phyloP scores from a whole-genome alignment of 2,329 filamentous ascomycete genomes.

The Ceratocystis destructans region DNA sequence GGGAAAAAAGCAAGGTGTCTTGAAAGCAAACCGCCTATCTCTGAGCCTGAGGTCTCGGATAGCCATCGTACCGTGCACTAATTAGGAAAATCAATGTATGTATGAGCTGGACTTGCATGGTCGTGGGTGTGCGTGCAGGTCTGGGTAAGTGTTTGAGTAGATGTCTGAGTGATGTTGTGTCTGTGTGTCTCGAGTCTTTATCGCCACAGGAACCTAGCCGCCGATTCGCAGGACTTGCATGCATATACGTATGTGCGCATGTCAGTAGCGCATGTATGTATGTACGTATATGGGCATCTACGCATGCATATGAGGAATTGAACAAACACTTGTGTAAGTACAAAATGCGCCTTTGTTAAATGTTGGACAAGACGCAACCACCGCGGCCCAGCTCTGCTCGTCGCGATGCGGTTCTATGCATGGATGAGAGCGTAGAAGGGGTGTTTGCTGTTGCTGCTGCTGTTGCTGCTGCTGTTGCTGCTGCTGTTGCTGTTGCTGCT shows the following conservation, averaged over 20 bases:
- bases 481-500: not conserved
- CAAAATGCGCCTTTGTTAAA: not conserved
- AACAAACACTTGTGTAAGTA: not conserved
- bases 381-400: not conserved
- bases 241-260: not conserved
- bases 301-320: not conserved
- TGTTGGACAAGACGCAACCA: not conserved
- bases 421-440: not conserved
- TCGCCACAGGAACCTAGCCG: not conserved
- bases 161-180: too few relatives aligned
- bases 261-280: not conserved
- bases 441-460: not conserved
- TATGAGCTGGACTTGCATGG: constrained; percentile 4
- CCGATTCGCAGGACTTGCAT: not conserved
- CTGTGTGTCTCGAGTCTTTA: not conserved
- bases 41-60: not conserved
- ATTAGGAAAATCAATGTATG: too few relatives aligned
- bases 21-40: not conserved
- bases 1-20: not conserved
- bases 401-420: not conserved
- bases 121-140: not conserved
- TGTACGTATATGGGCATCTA: not conserved
- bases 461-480: not conserved
- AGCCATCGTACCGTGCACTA: not conserved
- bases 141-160: too few relatives aligned